phyloP scores from a whole-genome alignment of 148 eudicot species.

The Chenopodium formosanum region DNA sequence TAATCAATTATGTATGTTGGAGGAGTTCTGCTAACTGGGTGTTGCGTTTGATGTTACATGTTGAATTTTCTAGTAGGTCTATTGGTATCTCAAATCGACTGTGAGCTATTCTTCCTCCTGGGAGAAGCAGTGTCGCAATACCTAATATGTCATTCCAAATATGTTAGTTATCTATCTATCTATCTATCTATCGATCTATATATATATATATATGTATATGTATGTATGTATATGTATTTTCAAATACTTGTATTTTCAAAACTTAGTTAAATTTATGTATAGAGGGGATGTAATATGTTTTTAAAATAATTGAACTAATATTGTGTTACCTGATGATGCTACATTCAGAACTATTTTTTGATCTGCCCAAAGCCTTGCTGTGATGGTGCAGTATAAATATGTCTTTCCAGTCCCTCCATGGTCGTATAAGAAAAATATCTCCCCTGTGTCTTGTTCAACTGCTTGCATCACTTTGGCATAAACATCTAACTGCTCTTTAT shows the following conservation, averaged over 20 bases:
- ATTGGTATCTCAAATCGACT: slow-evolving; percentile 3
- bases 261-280: too few species aligned
- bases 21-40: background rate
- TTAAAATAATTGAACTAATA: too few species aligned
- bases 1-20: background rate
- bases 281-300: too few species aligned
- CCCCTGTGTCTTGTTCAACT: background rate
- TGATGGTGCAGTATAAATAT: background rate
- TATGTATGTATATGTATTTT: too few species aligned
- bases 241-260: too few species aligned
- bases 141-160: background rate
- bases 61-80: background rate
- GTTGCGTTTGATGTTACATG: background rate
- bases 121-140: background rate
- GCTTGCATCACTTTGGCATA: background rate
- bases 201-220: too few species aligned
- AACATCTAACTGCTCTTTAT: background rate
- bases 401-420: slow-evolving; percentile 20
- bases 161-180: too few species aligned
- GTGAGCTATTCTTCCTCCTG: slow-evolving; percentile 12
- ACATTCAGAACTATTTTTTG: background rate
- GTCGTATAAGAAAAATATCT: background rate
- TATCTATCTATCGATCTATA: too few species aligned
- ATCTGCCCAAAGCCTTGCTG: background rate
- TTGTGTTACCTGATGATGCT: background rate